Evolutionary conservation across 129 eudicot genomes (phyloP), one percentile per base, ranked within the genome.

Genomic region (Flaveria ramosissima): DNA sequence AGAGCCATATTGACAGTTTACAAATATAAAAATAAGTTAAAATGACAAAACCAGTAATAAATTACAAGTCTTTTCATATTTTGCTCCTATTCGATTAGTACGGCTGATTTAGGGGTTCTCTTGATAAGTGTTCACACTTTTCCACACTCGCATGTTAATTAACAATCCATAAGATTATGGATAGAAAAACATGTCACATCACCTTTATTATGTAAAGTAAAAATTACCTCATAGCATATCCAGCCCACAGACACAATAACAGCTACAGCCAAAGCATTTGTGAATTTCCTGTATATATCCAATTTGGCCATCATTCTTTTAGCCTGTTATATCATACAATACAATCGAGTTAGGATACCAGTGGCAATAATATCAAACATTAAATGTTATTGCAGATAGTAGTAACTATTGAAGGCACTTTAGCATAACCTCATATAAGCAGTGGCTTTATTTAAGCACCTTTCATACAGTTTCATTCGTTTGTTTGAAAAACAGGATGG

Each of bases 161-260:
- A 47, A 63, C 63, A 42, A 55, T 42, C 53, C 23, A 23, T 13
- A 20, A 52, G 12, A 77, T 43, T 16, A 68, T 23, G 75, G 57
- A 76, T 4, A 74, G 11, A 42, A 24, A 76, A 66, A 64, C 55
- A 77, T 56, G 32, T 48, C 17, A 75, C 13, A 6, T 27, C 14
- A 55, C 69, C 30, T 41, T 42, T 51, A 12, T 32, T 39, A 57
- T 56, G 63, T 14, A 51, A 23, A 15, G 42, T 24, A 59, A 32
- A 62, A 65, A 60, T 81, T 88, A 95, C 99, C 99, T 95, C 99
- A n/a, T 89, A 95, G 81, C 92, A 92, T 83, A 89, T 89, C 99
- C 99, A 95, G 65, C 97, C 99, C 67, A 92, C 92, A 0, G 99
- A 95, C 74, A 95, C 96, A 63, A 95, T 80, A 76, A 95, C 99